Evolutionary conservation across 352 stramenopile species (phyloP), one percentile per base, ranked within the genome.

Genomic region (Phytopythium ostracodes): DNA sequence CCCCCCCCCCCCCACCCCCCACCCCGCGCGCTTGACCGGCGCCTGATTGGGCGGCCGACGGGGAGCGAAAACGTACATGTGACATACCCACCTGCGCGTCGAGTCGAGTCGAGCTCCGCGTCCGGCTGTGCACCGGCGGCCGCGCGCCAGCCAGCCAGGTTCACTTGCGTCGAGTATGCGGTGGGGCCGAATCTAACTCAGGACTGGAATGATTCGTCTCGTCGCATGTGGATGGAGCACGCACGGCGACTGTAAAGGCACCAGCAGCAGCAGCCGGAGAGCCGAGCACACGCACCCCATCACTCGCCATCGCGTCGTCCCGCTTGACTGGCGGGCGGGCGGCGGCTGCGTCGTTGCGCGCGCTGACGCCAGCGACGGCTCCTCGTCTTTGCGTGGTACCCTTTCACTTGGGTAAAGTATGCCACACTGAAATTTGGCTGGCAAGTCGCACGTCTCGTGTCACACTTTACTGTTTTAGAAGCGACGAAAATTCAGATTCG

Each of bases 401-500:
- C 9, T 36, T 36, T 4, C n/a, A 36, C 31, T 36, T 36, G 31
- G 9, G 4, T 36, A 10, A 4, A 36, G 31, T 36, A 36, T 36
- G 31, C 31, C 31, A 9, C 31, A 36, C 31, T 36, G 31, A 36
- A 9, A 36, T 36, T 36, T 36, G 31, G 31, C 31, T 36, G 31
- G 31, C 36, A 4, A 42, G 36, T 42, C 22, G 43, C 43, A 50
- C 43, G 43, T 24, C 20, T 27, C 20, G 43, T 50, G 43, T 36
- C 31, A 9, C 31, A 9, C 31, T 4, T 36, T 36, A 9, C 31
- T 4, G 9, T 9, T 36, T 36, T 4, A 9, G 9, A 36, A 9
- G 4, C 4, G 20, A 17, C 43, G 27, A 40, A 56, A 56, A 56
- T 56, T 56, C 50, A 56, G 50, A 56, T 56, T 56, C 50, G 27